Evolutionary conservation across 2,329 filamentous ascomycete species (phyloP).

Genomic region (Sporothrix sp.): DNA sequence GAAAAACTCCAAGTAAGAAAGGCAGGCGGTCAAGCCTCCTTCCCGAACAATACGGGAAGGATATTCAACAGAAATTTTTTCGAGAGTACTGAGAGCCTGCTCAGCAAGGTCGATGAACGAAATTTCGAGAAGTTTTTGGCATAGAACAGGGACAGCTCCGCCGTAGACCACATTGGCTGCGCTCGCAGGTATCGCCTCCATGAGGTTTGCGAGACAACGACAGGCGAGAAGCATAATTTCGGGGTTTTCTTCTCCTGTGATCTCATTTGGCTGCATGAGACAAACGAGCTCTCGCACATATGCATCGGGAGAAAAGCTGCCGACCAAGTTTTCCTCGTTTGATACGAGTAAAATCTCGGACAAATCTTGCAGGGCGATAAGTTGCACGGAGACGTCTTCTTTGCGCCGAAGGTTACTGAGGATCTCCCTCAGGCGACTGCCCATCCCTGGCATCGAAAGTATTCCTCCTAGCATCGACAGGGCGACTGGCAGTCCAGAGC

Average conservation of each 20-base stretch:
- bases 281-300: constrained; percentile 91
- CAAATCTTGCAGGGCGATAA: constrained; percentile 85
- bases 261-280: constrained; percentile 84
- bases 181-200: constrained; percentile 90
- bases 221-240: constrained; percentile 97
- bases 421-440: constrained; percentile 68
- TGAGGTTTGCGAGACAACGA: constrained; percentile 88
- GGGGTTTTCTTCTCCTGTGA: constrained; percentile 74
- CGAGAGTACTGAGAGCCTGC: constrained; percentile 88
- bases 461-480: constrained; percentile 82
- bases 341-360: constrained; percentile 90
- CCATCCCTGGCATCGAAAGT: constrained; percentile 85
- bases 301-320: constrained; percentile 86
- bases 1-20: constrained; percentile 96
- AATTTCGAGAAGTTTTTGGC: constrained; percentile 90
- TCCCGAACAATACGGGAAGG: constrained; percentile 91
- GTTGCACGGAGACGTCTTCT: constrained; percentile 75
- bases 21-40: constrained; percentile 87
- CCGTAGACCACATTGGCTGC: constrained; percentile 95
- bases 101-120: constrained; percentile 96
- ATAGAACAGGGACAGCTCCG: constrained; percentile 88
- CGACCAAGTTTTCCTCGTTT: constrained; percentile 91
- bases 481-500: constrained; percentile 64
- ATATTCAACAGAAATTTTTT: constrained; percentile 96
- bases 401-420: constrained; percentile 68